Percentiles rank a stretch among this genome's conserved stretches.
These are phyloP conservation scores for Epichloe gansuensis DNA, from an alignment of 2,329 filamentous ascomycete species.

Conservation along the genomic window DNA sequence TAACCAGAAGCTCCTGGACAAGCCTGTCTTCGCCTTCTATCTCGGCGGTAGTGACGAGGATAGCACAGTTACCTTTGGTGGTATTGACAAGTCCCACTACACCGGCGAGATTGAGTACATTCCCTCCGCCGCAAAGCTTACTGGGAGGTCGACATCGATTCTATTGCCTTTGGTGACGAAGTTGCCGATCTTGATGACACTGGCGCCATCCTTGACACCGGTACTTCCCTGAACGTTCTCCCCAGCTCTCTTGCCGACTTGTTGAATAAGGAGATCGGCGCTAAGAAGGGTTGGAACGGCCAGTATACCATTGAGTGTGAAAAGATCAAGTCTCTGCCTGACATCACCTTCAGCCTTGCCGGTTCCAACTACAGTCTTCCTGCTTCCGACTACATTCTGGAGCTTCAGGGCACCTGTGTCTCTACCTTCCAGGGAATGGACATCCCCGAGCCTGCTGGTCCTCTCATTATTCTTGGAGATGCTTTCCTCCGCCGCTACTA, in stretches of 20 bases:
- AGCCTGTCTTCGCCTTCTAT: constrained; percentile 94
- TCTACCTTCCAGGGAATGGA: constrained; percentile 97
- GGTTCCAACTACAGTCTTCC: constrained; percentile 89
- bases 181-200: constrained; percentile 85
- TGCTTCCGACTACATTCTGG: constrained; percentile 87
- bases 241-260: constrained; percentile 87
- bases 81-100: constrained; percentile 69
- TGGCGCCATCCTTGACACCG: constrained; percentile 94
- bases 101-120: constrained; percentile 84
- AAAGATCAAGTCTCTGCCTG: constrained; percentile 72
- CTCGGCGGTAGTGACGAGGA: constrained; percentile 61
- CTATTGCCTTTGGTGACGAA: constrained; percentile 78
- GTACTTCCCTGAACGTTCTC: constrained; percentile 93
- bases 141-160: constrained; percentile 96
- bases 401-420: constrained; percentile 91
- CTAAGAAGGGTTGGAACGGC: constrained; percentile 94
- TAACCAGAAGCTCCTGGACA: constrained; percentile 77
- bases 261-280: constrained; percentile 93
- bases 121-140: constrained; percentile 97
- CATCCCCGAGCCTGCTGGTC: constrained; percentile 74
- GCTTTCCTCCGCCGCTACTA: constrained; percentile 79
- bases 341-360: constrained; percentile 80
- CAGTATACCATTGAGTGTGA: constrained; percentile 91
- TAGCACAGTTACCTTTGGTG: constrained; percentile 85
- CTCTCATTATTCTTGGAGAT: constrained; percentile 89